Percentiles rank a stretch among this genome's conserved stretches.
phyloP scores from a whole-genome alignment of 345 rosid genomes.

The Ceriops decandra region DNA sequence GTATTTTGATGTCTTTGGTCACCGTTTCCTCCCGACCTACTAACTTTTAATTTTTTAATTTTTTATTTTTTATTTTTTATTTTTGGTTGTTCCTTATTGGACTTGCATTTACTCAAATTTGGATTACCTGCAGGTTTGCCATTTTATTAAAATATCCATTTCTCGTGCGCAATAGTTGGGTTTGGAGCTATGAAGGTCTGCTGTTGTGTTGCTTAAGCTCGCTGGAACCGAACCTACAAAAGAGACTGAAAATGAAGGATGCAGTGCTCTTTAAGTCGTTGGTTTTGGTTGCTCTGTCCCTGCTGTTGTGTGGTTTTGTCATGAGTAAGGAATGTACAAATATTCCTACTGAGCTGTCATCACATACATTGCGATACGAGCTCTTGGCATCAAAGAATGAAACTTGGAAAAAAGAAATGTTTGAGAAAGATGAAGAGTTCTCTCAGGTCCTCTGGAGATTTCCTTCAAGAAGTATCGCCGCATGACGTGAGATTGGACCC shows the following conservation, averaged over 20 bases:
- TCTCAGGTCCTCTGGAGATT: constrained; percentile 24
- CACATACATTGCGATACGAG: constrained; percentile 54
- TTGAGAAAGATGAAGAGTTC: constrained; percentile 56
- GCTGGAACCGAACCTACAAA: not conserved
- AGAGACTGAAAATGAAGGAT: constrained; percentile 27
- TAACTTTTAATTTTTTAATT: not conserved
- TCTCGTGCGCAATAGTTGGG: not conserved
- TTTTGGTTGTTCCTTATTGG: not conserved
- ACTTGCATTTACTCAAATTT: not conserved
- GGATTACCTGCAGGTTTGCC: not conserved
- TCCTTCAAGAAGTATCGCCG: constrained; percentile 63
- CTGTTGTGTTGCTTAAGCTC: not conserved
- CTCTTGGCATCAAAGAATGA: constrained; percentile 51
- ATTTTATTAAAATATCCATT: too few species aligned
- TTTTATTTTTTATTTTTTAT: too few species aligned
- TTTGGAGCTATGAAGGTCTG: not conserved
- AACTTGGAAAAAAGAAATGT: constrained; percentile 53
- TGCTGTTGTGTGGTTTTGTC: constrained; percentile 22
- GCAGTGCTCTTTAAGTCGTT: constrained; percentile 5
- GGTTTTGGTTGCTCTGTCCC: constrained; percentile 14
- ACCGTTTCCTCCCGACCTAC: not conserved
- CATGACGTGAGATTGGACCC: constrained; percentile 69
- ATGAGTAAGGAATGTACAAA: constrained; percentile 72
- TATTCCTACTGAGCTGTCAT: constrained; percentile 35
- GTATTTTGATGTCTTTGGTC: constrained; percentile 4